Conservation (phyloP, 345 rosid species). For the Orychophragmus violaceus region DNA sequence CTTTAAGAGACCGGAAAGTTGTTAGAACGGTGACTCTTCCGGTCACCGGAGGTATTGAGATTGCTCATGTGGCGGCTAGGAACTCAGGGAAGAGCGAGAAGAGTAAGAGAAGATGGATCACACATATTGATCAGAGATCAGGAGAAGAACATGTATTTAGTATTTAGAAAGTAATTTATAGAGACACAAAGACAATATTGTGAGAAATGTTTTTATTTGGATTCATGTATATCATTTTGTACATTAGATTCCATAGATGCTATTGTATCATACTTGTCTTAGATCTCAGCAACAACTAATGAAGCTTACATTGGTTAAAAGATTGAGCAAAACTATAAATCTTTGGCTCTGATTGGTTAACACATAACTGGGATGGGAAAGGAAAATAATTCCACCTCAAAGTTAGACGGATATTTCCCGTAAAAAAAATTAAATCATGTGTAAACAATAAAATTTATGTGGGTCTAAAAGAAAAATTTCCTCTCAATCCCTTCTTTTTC, state of each 20-base stretch:
- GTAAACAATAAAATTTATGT: no score
- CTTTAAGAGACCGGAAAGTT: constrained; percentile 42
- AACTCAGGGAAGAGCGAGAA: constrained; percentile 28
- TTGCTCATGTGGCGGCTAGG: constrained; percentile 62
- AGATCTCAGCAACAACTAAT: neutral
- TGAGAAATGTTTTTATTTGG: neutral
- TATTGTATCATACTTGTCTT: constrained; percentile 1
- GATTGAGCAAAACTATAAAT: neutral
- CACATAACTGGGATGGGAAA: no score
- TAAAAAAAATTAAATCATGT: no score
- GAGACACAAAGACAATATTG: neutral
- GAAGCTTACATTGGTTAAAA: neutral
- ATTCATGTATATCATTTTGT: constrained; percentile 14
- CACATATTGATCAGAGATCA: constrained; percentile 63
- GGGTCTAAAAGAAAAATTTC: no score
- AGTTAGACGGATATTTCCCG: no score
- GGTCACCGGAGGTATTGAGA: constrained; percentile 80
- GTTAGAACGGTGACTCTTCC: constrained; percentile 79
- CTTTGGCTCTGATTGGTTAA: no score
- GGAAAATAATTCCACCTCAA: no score
- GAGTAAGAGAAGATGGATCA: constrained; percentile 59
- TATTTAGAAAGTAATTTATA: constrained; percentile 8
- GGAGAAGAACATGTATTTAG: constrained; percentile 78
- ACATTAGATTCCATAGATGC: constrained; percentile 16
- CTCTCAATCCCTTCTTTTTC: no score